These are phyloP conservation scores for Vitis labrusca DNA, from an alignment of 164 flowering plant genomes.

Conservation along the genomic window DNA sequence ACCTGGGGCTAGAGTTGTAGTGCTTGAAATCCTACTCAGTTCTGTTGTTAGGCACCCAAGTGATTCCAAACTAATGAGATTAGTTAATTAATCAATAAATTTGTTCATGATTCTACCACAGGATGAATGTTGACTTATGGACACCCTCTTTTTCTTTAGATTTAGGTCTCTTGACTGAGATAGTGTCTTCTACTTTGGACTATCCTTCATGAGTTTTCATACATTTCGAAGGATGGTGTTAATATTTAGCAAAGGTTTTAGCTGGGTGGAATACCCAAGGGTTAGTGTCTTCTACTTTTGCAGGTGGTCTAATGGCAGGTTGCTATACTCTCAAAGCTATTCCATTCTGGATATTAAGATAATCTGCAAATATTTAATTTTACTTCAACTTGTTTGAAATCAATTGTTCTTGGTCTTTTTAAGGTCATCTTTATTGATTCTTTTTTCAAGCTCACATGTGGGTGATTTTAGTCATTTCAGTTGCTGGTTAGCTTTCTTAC, in stretches of 20 bases:
- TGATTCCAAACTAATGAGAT: not conserved
- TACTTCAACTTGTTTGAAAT: not conserved
- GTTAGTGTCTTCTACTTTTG: not conserved
- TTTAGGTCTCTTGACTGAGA: not conserved
- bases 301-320: not conserved
- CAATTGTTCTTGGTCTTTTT: not conserved
- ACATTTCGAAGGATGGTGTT: no score
- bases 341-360: not conserved
- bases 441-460: not conserved
- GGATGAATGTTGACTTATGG: no score
- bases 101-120: not conserved
- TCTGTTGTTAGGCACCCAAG: no score
- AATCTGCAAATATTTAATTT: not conserved
- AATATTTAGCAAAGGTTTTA: not conserved
- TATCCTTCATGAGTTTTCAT: not conserved
- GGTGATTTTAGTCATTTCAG: not conserved
- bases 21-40: no score
- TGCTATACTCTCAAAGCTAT: not conserved
- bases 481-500: not conserved
- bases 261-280: not conserved
- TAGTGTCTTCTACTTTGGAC: not conserved
- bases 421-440: not conserved
- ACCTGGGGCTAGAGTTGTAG: no score
- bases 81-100: not conserved
- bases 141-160: not conserved